phyloP scores from a whole-genome alignment of 306 rosid genomes.

The Citrullus amarus region DNA sequence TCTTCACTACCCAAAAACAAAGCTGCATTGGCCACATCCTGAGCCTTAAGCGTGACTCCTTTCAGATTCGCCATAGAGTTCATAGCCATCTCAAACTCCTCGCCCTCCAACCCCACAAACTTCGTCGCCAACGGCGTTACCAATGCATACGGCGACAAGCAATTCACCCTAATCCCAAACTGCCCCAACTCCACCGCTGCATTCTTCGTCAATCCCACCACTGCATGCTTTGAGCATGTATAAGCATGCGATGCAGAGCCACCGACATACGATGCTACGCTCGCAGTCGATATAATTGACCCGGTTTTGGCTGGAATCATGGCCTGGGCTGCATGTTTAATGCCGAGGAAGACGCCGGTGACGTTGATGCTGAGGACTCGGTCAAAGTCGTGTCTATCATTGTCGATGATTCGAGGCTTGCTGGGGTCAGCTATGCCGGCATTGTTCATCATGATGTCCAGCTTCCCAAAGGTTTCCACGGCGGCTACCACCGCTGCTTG shows the following conservation, averaged over 20 bases:
- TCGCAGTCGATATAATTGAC: slow-evolving; percentile 44
- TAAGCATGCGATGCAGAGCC: slow-evolving; percentile 67
- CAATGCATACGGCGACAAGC: slow-evolving; percentile 55
- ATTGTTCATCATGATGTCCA: slow-evolving; percentile 83
- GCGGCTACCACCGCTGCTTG: slow-evolving; percentile 33
- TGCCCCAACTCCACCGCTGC: slow-evolving; percentile 72
- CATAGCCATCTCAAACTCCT: slow-evolving; percentile 33
- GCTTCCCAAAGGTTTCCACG: slow-evolving; percentile 28
- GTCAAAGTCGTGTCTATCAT: slow-evolving; percentile 48
- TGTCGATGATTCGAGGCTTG: slow-evolving; percentile 43
- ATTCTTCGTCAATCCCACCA: slow-evolving; percentile 52
- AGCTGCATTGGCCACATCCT: slow-evolving; percentile 74
- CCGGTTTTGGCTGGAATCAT: slow-evolving; percentile 46
- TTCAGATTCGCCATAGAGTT: slow-evolving; percentile 38
- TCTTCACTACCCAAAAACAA: slow-evolving; percentile 68
- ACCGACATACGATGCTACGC: slow-evolving; percentile 44
- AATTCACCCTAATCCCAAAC: slow-evolving; percentile 72
- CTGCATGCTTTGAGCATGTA: slow-evolving; percentile 56
- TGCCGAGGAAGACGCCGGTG: slow-evolving; percentile 63
- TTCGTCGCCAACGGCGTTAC: slow-evolving; percentile 46
- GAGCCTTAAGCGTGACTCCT: slow-evolving; percentile 41
- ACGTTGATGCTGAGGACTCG: slow-evolving; percentile 45
- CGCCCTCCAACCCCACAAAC: slow-evolving; percentile 28
- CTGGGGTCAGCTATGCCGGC: slow-evolving; percentile 43
- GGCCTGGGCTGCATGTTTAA: slow-evolving; percentile 56